Base-by-base conservation (phyloP, 331 rosid genomes). In the Acacia concinna region DNA sequence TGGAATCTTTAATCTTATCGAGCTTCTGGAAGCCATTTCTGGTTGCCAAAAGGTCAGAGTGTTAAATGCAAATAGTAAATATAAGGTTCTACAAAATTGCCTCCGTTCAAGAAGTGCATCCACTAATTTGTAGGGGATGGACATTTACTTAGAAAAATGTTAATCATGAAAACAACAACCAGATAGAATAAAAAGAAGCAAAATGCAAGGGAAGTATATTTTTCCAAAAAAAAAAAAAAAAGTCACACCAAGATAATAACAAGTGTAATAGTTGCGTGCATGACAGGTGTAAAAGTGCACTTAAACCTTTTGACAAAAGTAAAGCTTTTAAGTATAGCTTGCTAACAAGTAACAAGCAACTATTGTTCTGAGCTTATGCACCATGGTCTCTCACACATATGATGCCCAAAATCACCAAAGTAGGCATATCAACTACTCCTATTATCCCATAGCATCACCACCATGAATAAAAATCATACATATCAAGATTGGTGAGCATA, bases 21-120 rank as follows among this genome's bases (percentile, higher is more conserved):
- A 96, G 85, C 87, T 83, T 93, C 89, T 93, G 99, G 86, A 96
- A 96, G 82, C 99, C 98, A 96, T 93, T 96, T 82, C 99, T 93
- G 91, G 46, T 56, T 37, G 69, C 18, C 56, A 82, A 87, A 82
- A 41, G 46, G 77, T 35, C 54, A 82, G 75, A 81, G 75, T 63
- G 25, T 38, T 71, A 79, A 54, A 28, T 18, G 43, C 18, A 20
- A 21, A 34, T 2, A 17, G 44, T 17, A 32, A 31, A 17, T 34
- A 34, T 2, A 71, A 13, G 51, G 46, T 71, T 47, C 15, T 23
- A 37, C 30, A 37, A 73, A 20, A 72, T 27, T 12, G 32, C 40
- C 64, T 56, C 63, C 70, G 64, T 9, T 74, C 70, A 67, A 84
- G 13, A 52, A 54, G 56, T 67, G 44, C 15, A 79, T 47, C 70